Base-by-base conservation (phyloP, 202 grass and related monocot genomes). In the Cymbopogon flexuosus region DNA sequence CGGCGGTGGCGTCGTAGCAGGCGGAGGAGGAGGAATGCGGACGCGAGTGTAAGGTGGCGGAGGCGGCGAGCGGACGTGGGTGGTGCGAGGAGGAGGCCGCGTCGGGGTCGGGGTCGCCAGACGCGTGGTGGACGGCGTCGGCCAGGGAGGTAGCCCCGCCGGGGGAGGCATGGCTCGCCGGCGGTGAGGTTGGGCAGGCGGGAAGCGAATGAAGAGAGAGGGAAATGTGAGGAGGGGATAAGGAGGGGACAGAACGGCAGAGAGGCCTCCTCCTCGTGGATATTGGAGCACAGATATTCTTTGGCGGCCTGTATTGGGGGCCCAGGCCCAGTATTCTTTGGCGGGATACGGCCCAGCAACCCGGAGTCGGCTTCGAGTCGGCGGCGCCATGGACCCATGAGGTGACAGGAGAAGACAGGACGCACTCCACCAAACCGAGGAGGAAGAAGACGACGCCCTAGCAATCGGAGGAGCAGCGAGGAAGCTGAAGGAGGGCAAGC, bases 81-180 rank as follows among this genome's bases (percentile, higher is more conserved):
- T 70, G 21, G 68, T 75, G 23, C 71, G 79, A 10, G 84, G 35
- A 40, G 84, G 72, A 62, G 81, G 60, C 0, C 64, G 51, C 5
- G 78, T 76, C 0, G 21, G 57, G 2, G 58, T 40, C 0, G 73
- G 61, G 15, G 80, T 61, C 12, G 63, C 30, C 6, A 89, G 8
- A 27, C 76, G 83, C 24, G 88, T 72, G 8, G 83, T 49, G 30
- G 84, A 71, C 40, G 78, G 61, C 19, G 89, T 36, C 7, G 84
- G 75, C 87, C 82, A 71, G 18, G 88, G 81, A 14, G 83, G 35
- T 18, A 90, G 72, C 59, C 76, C 89, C n/a, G 84, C 74, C 61
- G 79, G 70, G 3, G 80, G 79, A 84, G 88, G 18, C 83, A 87
- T 86, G 46, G 70, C 52, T 86, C 65, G 81, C 51, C 84, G 69